Conservation (phyloP, 768 basidiomycete species). For the Gautieria morchelliformis region DNA sequence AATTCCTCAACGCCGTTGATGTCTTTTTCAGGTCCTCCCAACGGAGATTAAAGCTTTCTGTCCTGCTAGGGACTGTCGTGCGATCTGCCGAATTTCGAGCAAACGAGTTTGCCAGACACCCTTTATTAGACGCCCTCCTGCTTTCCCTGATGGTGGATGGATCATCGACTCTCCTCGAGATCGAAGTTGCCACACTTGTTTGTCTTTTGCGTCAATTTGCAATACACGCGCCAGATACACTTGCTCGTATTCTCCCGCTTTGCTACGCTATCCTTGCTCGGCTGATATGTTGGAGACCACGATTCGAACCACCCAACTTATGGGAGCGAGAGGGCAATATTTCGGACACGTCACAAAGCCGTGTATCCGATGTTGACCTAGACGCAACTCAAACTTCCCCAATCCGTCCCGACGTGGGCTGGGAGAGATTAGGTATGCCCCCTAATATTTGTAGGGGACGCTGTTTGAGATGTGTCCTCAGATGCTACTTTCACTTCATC, state of each 20-base stretch:
- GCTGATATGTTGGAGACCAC: slow-evolving; percentile 66
- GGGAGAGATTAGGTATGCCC: slow-evolving; percentile 42
- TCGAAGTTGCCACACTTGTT: slow-evolving; percentile 52
- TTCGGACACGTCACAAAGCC: slow-evolving; percentile 6
- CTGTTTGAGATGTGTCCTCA: neutral
- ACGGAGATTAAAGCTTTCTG: slow-evolving; percentile 59
- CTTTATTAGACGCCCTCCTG: slow-evolving; percentile 55
- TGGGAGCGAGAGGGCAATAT: neutral
- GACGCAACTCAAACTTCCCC: slow-evolving; percentile 14
- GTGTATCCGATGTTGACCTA: neutral
- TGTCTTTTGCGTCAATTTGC: slow-evolving; percentile 72
- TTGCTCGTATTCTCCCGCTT: slow-evolving; percentile 53
- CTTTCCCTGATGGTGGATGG: slow-evolving; percentile 64
- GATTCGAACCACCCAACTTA: slow-evolving; percentile 11
- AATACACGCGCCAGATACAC: slow-evolving; percentile 42
- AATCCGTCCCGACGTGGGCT: slow-evolving; percentile 48
- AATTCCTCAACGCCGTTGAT: slow-evolving; percentile 59
- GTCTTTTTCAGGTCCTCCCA: slow-evolving; percentile 49
- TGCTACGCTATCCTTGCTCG: slow-evolving; percentile 61
- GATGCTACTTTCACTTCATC: slow-evolving; percentile 49
- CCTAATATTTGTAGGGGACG: neutral
- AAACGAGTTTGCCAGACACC: slow-evolving; percentile 36
- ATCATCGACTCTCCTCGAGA: slow-evolving; percentile 60
- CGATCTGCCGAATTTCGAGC: slow-evolving; percentile 10
- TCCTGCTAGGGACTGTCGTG: slow-evolving; percentile 47